Conservation (phyloP, 1,284 basidiomycete genomes). For the Thecaphora frezii region DNA sequence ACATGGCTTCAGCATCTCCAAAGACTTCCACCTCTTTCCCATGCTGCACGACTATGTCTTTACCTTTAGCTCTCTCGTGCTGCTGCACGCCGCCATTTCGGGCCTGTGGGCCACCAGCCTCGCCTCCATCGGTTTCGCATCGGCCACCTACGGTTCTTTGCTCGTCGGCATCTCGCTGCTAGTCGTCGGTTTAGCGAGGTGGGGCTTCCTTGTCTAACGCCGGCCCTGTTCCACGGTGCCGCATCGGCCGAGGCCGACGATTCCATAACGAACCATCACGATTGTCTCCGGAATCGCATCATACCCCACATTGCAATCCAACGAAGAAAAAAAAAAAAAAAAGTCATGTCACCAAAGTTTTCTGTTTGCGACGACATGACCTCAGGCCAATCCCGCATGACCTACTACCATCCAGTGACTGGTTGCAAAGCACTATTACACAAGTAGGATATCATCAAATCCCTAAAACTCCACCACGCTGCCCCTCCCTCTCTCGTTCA, state of each 20-base stretch:
- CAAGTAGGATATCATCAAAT: too few species aligned
- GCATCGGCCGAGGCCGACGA: too few species aligned
- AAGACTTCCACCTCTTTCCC: constrained; percentile 34
- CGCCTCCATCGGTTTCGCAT: constrained; percentile 43
- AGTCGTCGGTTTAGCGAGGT: constrained; percentile 40
- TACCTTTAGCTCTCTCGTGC: constrained; percentile 34
- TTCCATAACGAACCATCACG: too few species aligned
- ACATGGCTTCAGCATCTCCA: constrained; percentile 16
- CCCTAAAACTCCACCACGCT: too few species aligned
- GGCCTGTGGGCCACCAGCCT: constrained; percentile 43
- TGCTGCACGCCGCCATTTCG: constrained; percentile 42
- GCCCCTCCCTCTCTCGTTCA: background rate
- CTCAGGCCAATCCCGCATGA: too few species aligned
- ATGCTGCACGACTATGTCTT: constrained; percentile 17
- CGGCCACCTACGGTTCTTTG: constrained; percentile 44
- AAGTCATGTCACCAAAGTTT: too few species aligned
- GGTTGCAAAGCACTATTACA: too few species aligned
- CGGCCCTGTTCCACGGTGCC: background rate
- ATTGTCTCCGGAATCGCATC: too few species aligned
- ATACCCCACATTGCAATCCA: too few species aligned
- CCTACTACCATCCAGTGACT: too few species aligned
- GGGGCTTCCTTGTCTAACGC: constrained; percentile 42
- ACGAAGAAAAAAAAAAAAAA: too few species aligned
- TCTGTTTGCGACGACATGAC: too few species aligned
- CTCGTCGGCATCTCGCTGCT: constrained; percentile 47